A percentile compares a stretch with the other conserved stretches of the same genome.
Evolutionary conservation across 495 filamentous ascomycete genomes (phyloP).

Genomic region (Rostrohypoxylon terebratum): DNA sequence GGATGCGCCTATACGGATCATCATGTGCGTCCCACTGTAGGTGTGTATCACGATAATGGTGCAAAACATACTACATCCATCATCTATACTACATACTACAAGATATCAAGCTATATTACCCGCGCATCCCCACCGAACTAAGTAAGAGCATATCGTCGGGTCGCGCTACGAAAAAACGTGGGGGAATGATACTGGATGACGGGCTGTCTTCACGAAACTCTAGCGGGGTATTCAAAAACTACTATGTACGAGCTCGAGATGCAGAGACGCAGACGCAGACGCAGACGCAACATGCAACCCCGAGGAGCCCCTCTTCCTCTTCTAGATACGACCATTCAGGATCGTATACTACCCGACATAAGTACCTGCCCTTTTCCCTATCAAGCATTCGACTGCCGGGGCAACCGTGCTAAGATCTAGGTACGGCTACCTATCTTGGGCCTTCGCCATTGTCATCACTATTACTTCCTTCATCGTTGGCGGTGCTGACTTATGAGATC

Average conservation of each 20-base stretch:
- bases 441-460: not conserved
- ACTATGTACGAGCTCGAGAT: slow-evolving; percentile 33
- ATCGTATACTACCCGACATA: slow-evolving; percentile 32
- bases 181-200: slow-evolving; percentile 52
- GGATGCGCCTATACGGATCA: slow-evolving; percentile 16
- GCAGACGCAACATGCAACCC: slow-evolving; percentile 36
- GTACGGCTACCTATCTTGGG: not conserved
- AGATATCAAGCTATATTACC: slow-evolving; percentile 22
- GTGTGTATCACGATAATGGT: slow-evolving; percentile 13
- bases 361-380: slow-evolving; percentile 9
- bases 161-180: slow-evolving; percentile 51
- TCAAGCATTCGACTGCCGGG: slow-evolving; percentile 19
- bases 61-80: slow-evolving; percentile 31
- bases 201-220: slow-evolving; percentile 37
- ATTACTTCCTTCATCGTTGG: not conserved
- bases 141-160: slow-evolving; percentile 38
- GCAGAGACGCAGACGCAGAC: slow-evolving; percentile 33
- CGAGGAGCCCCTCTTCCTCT: slow-evolving; percentile 36
- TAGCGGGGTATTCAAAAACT: slow-evolving; percentile 49
- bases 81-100: slow-evolving; percentile 8
- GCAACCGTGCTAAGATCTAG: slow-evolving; percentile 24
- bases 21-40: slow-evolving; percentile 8
- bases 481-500: slow-evolving; percentile 16
- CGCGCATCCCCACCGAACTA: slow-evolving; percentile 36
- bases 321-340: slow-evolving; percentile 41